Evolutionary conservation across 75 land plant species (phyloP).

Genomic region (Selaginella moellendorffii): DNA sequence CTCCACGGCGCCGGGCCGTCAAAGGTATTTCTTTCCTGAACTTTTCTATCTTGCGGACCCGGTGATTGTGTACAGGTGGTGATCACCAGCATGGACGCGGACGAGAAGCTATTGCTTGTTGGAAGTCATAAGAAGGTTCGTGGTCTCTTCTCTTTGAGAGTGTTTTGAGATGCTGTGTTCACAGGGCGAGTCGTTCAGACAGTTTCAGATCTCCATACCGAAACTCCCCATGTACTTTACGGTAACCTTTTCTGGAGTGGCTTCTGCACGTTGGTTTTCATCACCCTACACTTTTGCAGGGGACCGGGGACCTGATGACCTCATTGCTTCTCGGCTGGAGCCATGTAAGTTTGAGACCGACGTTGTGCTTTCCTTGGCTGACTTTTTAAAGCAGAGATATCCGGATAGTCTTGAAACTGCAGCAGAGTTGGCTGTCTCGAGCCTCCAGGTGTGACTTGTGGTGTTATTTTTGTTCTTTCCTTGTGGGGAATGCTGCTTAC

Average conservation of each 20-base stretch:
- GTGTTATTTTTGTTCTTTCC: not conserved
- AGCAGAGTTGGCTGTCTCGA: slow-evolving; percentile 84
- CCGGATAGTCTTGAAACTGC: slow-evolving; percentile 65
- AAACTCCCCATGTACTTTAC: slow-evolving; percentile 82
- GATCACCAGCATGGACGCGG: slow-evolving; percentile 62
- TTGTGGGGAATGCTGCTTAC: not conserved
- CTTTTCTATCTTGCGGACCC: not conserved
- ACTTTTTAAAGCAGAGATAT: slow-evolving; percentile 66
- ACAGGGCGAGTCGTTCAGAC: slow-evolving; percentile 56
- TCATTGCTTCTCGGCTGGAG: slow-evolving; percentile 96
- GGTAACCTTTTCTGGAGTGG: slow-evolving; percentile 23
- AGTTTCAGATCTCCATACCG: slow-evolving; percentile 72
- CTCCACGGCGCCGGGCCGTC: slow-evolving; percentile 85
- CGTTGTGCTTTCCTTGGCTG: no score
- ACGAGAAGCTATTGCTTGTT: slow-evolving; percentile 51
- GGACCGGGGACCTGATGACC: slow-evolving; percentile 88
- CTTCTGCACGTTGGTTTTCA: no score
- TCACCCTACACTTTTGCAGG: no score
- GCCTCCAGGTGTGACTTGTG: slow-evolving; percentile 48
- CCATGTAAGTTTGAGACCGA: slow-evolving; percentile 39
- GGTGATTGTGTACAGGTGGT: slow-evolving; percentile 47
- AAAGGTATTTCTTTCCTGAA: slow-evolving; percentile 51
- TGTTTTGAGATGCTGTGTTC: no score
- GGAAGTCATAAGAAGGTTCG: slow-evolving; percentile 43
- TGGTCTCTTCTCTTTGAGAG: no score